Base-by-base conservation (phyloP, 2,329 filamentous ascomycete genomes). In the Diplodia intermedia region DNA sequence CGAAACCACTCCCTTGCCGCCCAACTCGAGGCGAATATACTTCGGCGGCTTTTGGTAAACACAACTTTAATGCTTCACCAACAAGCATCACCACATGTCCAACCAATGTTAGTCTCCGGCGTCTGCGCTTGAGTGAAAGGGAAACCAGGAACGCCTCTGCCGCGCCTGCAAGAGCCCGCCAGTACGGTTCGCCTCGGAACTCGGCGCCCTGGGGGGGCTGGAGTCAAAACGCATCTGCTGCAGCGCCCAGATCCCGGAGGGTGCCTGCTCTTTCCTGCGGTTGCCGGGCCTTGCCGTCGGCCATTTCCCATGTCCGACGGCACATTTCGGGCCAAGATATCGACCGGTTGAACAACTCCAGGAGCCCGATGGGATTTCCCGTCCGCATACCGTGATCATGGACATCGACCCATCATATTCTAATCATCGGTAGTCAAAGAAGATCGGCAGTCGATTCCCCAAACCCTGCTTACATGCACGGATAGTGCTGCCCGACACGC, bases 221-320 rank as follows among this genome's bases (percentile, higher is more conserved):
- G 14, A 33, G 38, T 61, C 36, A 8, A 26, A 12, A 31, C n/a
- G 52, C 12, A 31, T 65, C 62, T 47, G 11, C 33, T 33, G 31
- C 31, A 2, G 11, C 33, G n/a, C 33, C n/a, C 40, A 61, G 18
- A 26, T 49, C 29, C 47, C 47, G 47, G 36, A 11, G 11, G 0
- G 60, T 38, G 18, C 60, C 60, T 63, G 60, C 31, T 31, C 29
- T 63, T 63, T 18, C 60, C 60, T 63, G 60, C 4, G n/a, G 2
- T 63, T 63, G 43, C 60, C 60, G 60, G 29, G 1, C 18, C 60
- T 52, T 63, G 12, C 60, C 60, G 57, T 18, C 57, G 40, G 57
- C 1, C 12, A 8, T 20, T 33, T 29, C 14, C 7, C 26, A 49
- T 11, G 33, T 49, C 57, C 40, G 57, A 33, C 40, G 57, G 57